phyloP scores from a whole-genome alignment of 2,329 filamentous ascomycete genomes.

The Fusarium dimerum region DNA sequence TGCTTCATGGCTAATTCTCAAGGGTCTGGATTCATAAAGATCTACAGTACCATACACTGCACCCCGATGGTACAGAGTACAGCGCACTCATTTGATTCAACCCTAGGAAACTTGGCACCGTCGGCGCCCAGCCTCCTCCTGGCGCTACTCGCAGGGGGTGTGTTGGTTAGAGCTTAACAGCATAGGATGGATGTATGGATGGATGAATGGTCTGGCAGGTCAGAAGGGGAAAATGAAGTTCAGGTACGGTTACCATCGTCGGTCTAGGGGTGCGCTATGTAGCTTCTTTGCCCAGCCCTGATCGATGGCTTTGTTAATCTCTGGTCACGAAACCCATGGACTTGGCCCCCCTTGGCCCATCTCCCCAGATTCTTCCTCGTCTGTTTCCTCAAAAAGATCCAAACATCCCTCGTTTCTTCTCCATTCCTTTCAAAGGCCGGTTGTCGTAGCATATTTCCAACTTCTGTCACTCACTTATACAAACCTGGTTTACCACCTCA shows the following conservation, averaged over 20 bases:
- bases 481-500: background rate
- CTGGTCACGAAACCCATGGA: background rate
- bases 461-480: constrained; percentile 9
- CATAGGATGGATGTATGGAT: no score
- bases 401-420: background rate
- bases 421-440: constrained; percentile 21
- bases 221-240: background rate
- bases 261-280: no score
- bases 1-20: background rate
- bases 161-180: no score
- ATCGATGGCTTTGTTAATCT: background rate
- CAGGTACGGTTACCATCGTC: no score
- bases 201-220: background rate
- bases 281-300: background rate
- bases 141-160: constrained; percentile 1
- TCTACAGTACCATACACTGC: constrained; percentile 18
- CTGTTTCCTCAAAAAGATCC: constrained; percentile 3
- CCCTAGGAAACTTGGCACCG: constrained; percentile 12
- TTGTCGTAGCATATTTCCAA: constrained; percentile 12
- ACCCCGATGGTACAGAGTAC: constrained; percentile 1
- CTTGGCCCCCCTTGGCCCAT: background rate
- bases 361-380: background rate
- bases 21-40: constrained; percentile 18
- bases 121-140: constrained; percentile 6
- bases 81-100: background rate